These are phyloP conservation scores for Ambrosiella cleistominuta DNA, from an alignment of 2,329 filamentous ascomycete species.

Conservation along the genomic window DNA sequence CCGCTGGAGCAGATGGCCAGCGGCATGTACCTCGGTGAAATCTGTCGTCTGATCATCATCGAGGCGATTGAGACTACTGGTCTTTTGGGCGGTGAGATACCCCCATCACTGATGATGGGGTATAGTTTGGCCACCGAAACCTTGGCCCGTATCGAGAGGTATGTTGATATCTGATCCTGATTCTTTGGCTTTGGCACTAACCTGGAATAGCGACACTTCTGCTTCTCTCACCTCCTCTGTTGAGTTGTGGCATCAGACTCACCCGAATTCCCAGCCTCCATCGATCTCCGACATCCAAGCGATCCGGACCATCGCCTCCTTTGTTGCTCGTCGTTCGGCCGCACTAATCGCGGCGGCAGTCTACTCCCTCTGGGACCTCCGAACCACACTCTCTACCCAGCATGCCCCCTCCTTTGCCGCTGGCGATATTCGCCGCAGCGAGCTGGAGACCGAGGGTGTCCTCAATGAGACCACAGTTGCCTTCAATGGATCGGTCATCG, in stretches of 20 bases:
- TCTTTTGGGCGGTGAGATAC: constrained; percentile 38
- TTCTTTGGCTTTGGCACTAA: neutral
- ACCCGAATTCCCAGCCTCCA: constrained; percentile 25
- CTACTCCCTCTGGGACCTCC: constrained; percentile 40
- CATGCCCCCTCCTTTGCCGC: constrained; percentile 23
- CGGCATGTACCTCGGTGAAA: constrained; percentile 50
- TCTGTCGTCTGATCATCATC: constrained; percentile 38
- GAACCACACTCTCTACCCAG: constrained; percentile 25
- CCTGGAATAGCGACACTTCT: constrained; percentile 4
- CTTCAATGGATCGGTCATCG: constrained; percentile 64
- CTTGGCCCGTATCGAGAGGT: constrained; percentile 40
- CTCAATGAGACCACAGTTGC: constrained; percentile 42
- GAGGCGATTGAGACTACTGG: constrained; percentile 39
- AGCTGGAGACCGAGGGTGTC: constrained; percentile 33
- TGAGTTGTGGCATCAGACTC: constrained; percentile 15
- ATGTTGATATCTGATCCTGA: constrained; percentile 17
- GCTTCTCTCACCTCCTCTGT: neutral
- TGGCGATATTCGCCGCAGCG: constrained; percentile 19
- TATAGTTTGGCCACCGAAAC: constrained; percentile 46
- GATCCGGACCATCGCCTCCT: constrained; percentile 34
- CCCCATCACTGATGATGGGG: constrained; percentile 30
- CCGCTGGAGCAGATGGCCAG: constrained; percentile 45
- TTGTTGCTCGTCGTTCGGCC: constrained; percentile 39
- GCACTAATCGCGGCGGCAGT: constrained; percentile 41
- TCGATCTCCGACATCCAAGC: constrained; percentile 29